Percentiles rank a stretch among this genome's conserved stretches.
These are phyloP conservation scores for Phytophthora syringae DNA, from an alignment of 352 stramenopile species.

Conservation along the genomic window DNA sequence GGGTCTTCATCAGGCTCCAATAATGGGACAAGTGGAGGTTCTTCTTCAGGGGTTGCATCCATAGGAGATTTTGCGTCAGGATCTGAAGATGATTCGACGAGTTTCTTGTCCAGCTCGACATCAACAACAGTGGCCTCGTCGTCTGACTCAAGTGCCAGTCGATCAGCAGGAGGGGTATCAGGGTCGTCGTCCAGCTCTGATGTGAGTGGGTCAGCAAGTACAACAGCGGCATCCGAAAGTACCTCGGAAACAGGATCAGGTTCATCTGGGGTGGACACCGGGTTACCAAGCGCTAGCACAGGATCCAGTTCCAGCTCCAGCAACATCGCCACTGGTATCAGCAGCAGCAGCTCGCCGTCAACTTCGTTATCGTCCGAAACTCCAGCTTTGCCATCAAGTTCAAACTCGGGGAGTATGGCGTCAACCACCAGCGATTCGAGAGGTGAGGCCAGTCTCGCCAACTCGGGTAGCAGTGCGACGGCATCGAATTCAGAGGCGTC, in stretches of 20 bases:
- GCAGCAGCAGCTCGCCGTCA: slow-evolving; percentile 10
- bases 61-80: slow-evolving; percentile 5
- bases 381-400: slow-evolving; percentile 22
- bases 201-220: background rate
- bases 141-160: slow-evolving; percentile 1
- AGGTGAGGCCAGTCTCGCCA: slow-evolving; percentile 19
- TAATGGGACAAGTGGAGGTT: background rate
- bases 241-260: slow-evolving; percentile 9
- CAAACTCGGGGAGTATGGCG: slow-evolving; percentile 11
- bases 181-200: slow-evolving; percentile 10
- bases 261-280: background rate
- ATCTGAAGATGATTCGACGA: slow-evolving; percentile 13
- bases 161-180: background rate
- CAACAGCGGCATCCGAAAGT: slow-evolving; percentile 5
- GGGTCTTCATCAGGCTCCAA: background rate
- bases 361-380: slow-evolving; percentile 18
- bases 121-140: slow-evolving; percentile 1
- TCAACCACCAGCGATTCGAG: slow-evolving; percentile 13
- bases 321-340: background rate
- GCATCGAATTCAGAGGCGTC: slow-evolving; percentile 15
- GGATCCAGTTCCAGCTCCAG: slow-evolving; percentile 14
- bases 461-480: background rate
- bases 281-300: background rate
- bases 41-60: slow-evolving; percentile 11
- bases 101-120: slow-evolving; percentile 8